phyloP scores from a whole-genome alignment of 257 asterid genomes.

The Schizonepeta tenuifolia region DNA sequence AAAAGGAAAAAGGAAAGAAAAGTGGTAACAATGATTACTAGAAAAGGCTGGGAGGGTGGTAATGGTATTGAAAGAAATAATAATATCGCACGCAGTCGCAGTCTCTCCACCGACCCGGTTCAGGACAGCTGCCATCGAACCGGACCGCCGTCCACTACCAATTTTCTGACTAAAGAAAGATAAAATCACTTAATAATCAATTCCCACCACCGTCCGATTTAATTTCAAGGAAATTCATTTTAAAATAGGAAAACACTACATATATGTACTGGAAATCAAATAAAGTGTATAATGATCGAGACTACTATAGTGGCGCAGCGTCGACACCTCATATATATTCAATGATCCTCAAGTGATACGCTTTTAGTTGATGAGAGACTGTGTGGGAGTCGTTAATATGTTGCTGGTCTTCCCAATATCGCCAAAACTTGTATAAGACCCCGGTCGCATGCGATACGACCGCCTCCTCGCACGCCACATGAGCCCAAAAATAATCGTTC shows the following conservation, averaged over 20 bases:
- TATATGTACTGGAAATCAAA: neutral
- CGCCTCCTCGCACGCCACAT: no score
- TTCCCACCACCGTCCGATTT: constrained; percentile 24
- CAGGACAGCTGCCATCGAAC: neutral
- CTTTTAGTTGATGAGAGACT: no score
- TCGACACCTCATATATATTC: no score
- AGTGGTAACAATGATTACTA: constrained; percentile 3
- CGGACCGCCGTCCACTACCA: constrained; percentile 36
- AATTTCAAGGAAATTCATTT: neutral
- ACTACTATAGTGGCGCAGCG: no score
- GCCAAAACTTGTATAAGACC: no score
- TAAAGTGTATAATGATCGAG: no score
- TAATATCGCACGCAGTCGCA: no score
- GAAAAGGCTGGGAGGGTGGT: neutral
- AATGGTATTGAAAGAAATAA: neutral
- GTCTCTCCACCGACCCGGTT: constrained; percentile 39
- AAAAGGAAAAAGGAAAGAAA: neutral
- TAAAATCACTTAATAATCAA: neutral
- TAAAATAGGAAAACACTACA: neutral
- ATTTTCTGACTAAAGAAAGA: neutral
- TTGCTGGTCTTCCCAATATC: no score
- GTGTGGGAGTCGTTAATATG: no score
- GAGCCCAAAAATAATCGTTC: no score
- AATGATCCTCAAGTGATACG: no score
- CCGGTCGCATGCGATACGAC: no score